Evolutionary conservation across 1,139 yeast species (phyloP).

Genomic region (Hemisphaericaspora xylanilytica): DNA sequence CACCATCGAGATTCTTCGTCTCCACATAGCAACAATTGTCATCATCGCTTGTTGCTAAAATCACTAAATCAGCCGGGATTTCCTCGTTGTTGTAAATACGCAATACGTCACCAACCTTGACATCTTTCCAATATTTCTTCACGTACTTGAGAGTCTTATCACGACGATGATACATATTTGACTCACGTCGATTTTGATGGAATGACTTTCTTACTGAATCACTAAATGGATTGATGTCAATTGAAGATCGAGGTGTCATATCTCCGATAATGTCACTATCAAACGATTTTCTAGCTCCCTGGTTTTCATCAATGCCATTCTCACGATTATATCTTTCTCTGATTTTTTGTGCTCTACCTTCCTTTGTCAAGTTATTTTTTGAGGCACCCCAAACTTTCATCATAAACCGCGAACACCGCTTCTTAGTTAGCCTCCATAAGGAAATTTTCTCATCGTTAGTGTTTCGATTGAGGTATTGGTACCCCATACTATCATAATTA

Average conservation of each 20-base stretch:
- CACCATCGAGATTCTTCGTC: slow-evolving; percentile 61
- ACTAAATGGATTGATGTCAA: slow-evolving; percentile 22
- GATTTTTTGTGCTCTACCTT: slow-evolving; percentile 36
- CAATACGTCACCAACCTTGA: slow-evolving; percentile 53
- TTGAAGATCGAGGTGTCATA: slow-evolving; percentile 18
- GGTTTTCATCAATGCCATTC: slow-evolving; percentile 10
- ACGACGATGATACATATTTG: slow-evolving; percentile 10
- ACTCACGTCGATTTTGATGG: slow-evolving; percentile 15
- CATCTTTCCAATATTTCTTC: slow-evolving; percentile 50
- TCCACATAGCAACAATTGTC: slow-evolving; percentile 57
- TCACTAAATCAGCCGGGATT: slow-evolving; percentile 54
- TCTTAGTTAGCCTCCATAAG: slow-evolving; percentile 60
- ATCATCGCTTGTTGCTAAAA: slow-evolving; percentile 51
- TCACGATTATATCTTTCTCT: slow-evolving; percentile 19
- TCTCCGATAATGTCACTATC: slow-evolving; percentile 26
- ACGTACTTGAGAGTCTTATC: slow-evolving; percentile 29
- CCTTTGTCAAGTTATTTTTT: slow-evolving; percentile 33
- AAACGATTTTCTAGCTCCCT: slow-evolving; percentile 29
- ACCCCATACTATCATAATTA: slow-evolving; percentile 14
- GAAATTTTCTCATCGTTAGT: slow-evolving; percentile 50
- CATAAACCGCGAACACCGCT: slow-evolving; percentile 38
- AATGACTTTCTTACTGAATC: slow-evolving; percentile 23
- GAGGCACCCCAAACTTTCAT: slow-evolving; percentile 28
- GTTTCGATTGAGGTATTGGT: slow-evolving; percentile 38
- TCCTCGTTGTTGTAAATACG: slow-evolving; percentile 55